Conservation (phyloP, 2,329 filamentous ascomycete species). For the Pseudogymnoascus sp. region DNA sequence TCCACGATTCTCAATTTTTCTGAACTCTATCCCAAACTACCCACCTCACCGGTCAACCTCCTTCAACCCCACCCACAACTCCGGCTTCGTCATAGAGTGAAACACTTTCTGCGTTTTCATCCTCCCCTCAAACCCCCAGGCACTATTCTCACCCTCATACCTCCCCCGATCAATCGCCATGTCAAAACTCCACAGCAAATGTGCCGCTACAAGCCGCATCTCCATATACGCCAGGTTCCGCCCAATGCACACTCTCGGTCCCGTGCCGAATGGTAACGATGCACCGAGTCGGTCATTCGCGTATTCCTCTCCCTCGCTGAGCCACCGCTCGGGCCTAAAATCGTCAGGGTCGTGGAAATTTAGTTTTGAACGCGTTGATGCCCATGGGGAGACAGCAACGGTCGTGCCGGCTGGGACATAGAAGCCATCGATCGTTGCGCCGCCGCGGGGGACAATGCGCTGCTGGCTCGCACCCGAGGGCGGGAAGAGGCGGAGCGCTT, state of each 20-base stretch:
- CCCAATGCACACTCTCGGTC: conserved; percentile 17
- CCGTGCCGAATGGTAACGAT: conserved; percentile 14
- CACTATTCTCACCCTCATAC: not conserved
- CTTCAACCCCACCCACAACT: conserved; percentile 5
- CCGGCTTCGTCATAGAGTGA: conserved; percentile 4
- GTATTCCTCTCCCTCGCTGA: not conserved
- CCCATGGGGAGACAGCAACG: conserved; percentile 35
- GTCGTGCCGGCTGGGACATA: conserved; percentile 29
- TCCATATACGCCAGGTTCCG: conserved; percentile 19
- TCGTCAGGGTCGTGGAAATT: conserved; percentile 16
- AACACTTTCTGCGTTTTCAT: not conserved
- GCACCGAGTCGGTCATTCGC: not conserved
- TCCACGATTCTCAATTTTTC: not conserved
- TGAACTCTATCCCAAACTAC: not conserved
- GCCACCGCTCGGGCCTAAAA: conserved; percentile 15
- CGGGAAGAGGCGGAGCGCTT: conserved; percentile 14
- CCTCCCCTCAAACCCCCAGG: not conserved
- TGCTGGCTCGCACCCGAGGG: conserved; percentile 37
- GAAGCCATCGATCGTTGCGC: conserved; percentile 22
- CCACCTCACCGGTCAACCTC: not conserved
- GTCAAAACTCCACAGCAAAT: conserved; percentile 18
- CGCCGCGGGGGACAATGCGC: conserved; percentile 33
- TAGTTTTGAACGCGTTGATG: not conserved
- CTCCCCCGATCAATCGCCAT: conserved; percentile 9
- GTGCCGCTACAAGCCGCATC: conserved; percentile 14